Evolutionary conservation across 306 rosid genomes (phyloP).

Genomic region (Vachellia pachyceras): DNA sequence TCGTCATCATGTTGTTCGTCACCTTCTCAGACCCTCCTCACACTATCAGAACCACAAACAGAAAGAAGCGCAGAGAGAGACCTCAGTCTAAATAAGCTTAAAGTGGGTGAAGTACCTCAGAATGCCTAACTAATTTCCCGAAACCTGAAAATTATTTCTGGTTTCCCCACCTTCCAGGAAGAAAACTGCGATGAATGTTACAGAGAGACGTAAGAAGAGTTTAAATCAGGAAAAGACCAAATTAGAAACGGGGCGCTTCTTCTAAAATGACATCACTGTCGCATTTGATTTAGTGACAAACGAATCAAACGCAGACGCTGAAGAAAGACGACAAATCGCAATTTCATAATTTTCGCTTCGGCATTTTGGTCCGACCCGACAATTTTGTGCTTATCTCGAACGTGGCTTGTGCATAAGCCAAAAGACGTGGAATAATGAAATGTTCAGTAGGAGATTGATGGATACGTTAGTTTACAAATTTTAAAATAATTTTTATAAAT

Average conservation of each 20-base stretch:
- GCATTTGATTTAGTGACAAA: background rate
- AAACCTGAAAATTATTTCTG: background rate
- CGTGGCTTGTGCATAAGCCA: background rate
- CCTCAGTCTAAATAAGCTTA: background rate
- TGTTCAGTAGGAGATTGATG: background rate
- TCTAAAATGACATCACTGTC: background rate
- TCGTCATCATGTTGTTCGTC: slow-evolving; percentile 9
- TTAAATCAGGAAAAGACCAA: background rate
- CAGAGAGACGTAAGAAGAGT: background rate
- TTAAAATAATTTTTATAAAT: no score
- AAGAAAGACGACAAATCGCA: background rate
- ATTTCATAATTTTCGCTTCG: background rate
- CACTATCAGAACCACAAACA: background rate
- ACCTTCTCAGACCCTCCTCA: background rate
- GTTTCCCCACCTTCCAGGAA: background rate
- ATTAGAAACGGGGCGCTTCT: background rate
- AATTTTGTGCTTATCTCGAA: background rate
- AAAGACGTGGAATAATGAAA: background rate
- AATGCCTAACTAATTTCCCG: background rate
- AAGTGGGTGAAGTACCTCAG: background rate
- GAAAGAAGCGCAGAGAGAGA: background rate
- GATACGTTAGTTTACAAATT: no score
- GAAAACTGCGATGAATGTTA: background rate
- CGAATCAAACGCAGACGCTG: background rate
- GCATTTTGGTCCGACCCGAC: background rate